Evolutionary conservation across 768 basidiomycete genomes (phyloP), one percentile per base, ranked within the genome.

Genomic region (Boletus rufocinnamomeus): DNA sequence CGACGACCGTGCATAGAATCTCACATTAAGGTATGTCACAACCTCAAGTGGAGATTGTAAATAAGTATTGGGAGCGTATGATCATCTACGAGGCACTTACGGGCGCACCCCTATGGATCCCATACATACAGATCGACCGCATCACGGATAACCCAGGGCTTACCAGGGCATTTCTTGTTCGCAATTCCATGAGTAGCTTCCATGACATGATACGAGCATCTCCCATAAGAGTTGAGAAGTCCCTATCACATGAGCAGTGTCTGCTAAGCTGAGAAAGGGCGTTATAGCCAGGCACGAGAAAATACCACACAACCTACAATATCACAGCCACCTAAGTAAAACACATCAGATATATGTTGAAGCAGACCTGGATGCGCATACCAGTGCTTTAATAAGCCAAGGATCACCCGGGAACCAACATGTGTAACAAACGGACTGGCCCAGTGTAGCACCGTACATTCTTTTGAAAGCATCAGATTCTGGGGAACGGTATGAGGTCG

Each of bases 391-490:
- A 1, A 41, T 37, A 16, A 17, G 23, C 50, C 37, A 38, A 2
- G 35, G 27, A 37, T 64, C 63, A 1, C 53, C 13, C 1, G 62
- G 63, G 38, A 64, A 64, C 62, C 57, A 64, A 38, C 16, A 19
- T 3, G 16, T 0, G n/a, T 64, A 64, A 19, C 50, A 59, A 10
- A 56, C 48, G n/a, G 41, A 41, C 16, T 64, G 63, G 3, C 57
- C 61, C 43, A 64, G 19, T 27, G 57, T 64, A 4, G 19, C 48
- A 9, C 63, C 62, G 30, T 64, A 64, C 62, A 64, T 40, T 2
- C 61, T 63, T 9, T 16, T 10, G 11, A 16, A 47, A 38, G 25
- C 2, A 13, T 59, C 34, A 34, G 37, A 19, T n/a, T 19, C 27
- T 32, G 6, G 25, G 25, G 4, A 25, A n/a, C 6, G 10, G 23